A percentile compares a stretch with the other conserved stretches of the same genome.
phyloP scores from a whole-genome alignment of 352 stramenopile genomes.

The Phytophthora multivora region DNA sequence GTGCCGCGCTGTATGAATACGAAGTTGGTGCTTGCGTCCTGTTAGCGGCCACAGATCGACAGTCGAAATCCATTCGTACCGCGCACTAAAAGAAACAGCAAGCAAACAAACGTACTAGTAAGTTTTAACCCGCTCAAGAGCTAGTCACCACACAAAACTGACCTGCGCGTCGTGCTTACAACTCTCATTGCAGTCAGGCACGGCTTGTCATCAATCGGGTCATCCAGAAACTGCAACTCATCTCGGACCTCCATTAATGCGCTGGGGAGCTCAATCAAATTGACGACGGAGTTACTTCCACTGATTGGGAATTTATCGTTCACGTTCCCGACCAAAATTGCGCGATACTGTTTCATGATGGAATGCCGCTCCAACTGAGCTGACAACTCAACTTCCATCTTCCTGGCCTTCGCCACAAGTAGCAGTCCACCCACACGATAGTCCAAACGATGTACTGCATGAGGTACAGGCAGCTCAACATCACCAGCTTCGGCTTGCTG shows the following conservation, averaged over 20 bases:
- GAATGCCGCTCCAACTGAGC: constrained; percentile 51
- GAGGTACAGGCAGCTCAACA: constrained; percentile 31
- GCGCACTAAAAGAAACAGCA: constrained; percentile 28
- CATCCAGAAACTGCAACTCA: constrained; percentile 32
- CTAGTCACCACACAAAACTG: background rate
- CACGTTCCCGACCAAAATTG: constrained; percentile 49
- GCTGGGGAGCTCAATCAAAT: constrained; percentile 13
- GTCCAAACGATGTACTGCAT: constrained; percentile 66
- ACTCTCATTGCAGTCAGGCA: constrained; percentile 41
- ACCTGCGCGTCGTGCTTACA: constrained; percentile 45
- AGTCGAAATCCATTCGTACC: constrained; percentile 66
- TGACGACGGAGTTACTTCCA: background rate
- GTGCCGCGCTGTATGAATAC: constrained; percentile 58
- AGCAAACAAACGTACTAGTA: no score
- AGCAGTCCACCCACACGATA: constrained; percentile 63
- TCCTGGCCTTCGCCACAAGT: constrained; percentile 64
- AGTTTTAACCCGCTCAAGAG: background rate
- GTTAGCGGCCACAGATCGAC: constrained; percentile 74
- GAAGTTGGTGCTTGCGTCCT: constrained; percentile 72
- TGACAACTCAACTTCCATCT: constrained; percentile 45
- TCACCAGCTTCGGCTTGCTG: constrained; percentile 5
- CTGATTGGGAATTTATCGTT: background rate
- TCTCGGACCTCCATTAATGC: constrained; percentile 21
- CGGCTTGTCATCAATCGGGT: constrained; percentile 28
- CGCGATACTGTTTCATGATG: constrained; percentile 59